Base-by-base conservation (phyloP, 768 basidiomycete species). In the Sporobolomyces phaffii region DNA sequence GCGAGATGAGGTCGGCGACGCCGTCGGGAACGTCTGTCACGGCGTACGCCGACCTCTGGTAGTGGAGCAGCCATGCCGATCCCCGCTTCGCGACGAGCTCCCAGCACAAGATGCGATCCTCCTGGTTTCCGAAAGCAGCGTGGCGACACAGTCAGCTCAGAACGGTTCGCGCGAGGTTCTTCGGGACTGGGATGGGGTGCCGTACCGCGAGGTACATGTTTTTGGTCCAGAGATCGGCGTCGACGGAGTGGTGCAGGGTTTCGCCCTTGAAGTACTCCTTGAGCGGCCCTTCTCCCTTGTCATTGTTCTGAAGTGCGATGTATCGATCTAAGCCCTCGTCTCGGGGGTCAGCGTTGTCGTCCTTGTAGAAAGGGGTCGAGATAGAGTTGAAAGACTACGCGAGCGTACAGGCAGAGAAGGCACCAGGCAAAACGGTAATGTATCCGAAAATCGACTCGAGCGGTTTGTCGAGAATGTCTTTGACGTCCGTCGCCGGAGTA, bases 211-310 rank as follows among this genome's bases (percentile, higher is more conserved):
- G 59, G 41, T 31, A 57, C 80, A 94, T 94, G 76, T 94, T 94
- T 29, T 91, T 89, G 7, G 90, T 92, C 78, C 93, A 93, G 65
- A 94, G 91, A 75, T 91, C 90, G 1, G 62, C 72, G 34, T 57
- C 57, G 44, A 49, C 24, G 20, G 43, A 47, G 40, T 60, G 79
- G 64, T 81, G 79, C 87, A 96, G 87, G 74, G 87, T 91, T 81
- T 99, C 96, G 8, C 96, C 96, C 28, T 96, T 79, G 82, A 99
- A 99, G 80, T 99, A 98, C 78, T 94, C 91, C 74, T 91, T 88
- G 72, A 97, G 75, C 0, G 91, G 94, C 0, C 93, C 94, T 73
- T 91, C 85, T 0, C 92, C 93, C 28, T 76, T 80, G 0, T 78
- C 75, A 65, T 94, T 90, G 74, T 97, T 96, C 79, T 91, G 89